phyloP scores from a whole-genome alignment of 208 protist species.

The Crithidia bombi region DNA sequence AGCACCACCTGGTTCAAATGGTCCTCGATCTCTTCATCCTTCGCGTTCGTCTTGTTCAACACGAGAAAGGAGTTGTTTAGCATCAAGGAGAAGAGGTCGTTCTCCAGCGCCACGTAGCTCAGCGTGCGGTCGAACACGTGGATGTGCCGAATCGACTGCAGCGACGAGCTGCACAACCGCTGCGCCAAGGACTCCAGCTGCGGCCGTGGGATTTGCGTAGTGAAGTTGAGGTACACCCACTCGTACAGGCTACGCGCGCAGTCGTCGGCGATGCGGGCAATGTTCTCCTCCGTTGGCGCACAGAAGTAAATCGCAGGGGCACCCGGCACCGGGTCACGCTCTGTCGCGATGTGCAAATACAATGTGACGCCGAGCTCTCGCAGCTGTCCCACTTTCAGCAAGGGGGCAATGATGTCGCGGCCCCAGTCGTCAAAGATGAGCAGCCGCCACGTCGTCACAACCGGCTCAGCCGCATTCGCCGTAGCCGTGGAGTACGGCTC shows the following conservation, averaged over 20 bases:
- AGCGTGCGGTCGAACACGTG: constrained; percentile 84
- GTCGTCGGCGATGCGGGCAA: constrained; percentile 74
- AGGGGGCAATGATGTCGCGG: constrained; percentile 88
- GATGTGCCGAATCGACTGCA: constrained; percentile 82
- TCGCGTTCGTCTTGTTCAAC: constrained; percentile 67
- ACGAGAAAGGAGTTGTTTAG: constrained; percentile 69
- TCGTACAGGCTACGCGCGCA: constrained; percentile 80
- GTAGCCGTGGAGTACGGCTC: constrained; percentile 30
- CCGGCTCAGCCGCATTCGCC: constrained; percentile 25
- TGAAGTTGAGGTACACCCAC: constrained; percentile 92
- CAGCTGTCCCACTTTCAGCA: constrained; percentile 87
- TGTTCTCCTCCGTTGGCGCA: constrained; percentile 87
- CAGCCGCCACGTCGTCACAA: constrained; percentile 74
- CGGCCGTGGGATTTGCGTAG: constrained; percentile 66
- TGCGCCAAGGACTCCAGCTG: constrained; percentile 79
- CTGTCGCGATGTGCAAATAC: constrained; percentile 85
- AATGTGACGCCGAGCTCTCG: constrained; percentile 89
- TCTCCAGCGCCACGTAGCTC: constrained; percentile 81
- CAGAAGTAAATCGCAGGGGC: constrained; percentile 92
- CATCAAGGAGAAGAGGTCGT: constrained; percentile 90
- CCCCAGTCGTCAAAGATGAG: constrained; percentile 91
- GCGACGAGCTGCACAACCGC: constrained; percentile 45
- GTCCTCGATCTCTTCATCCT: constrained; percentile 73
- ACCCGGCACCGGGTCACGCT: constrained; percentile 85
- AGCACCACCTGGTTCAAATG: constrained; percentile 74